Evolutionary conservation across 139 green algal genomes (phyloP), one percentile per base, ranked within the genome.

Genomic region (Marvania coccoides): DNA sequence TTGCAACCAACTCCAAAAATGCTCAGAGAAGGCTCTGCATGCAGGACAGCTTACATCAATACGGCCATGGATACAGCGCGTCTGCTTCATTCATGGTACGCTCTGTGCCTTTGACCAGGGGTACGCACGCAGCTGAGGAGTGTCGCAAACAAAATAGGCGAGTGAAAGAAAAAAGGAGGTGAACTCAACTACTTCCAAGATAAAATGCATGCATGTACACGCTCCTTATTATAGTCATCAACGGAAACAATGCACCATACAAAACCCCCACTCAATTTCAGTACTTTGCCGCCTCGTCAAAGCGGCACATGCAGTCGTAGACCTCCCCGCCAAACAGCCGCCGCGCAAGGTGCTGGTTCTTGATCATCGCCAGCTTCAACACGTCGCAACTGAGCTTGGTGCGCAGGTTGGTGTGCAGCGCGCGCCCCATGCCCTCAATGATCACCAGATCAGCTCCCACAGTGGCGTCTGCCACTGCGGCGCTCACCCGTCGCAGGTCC

Each of bases 311-410:
- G 66, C 88, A 97, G 62, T 98, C 93, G 67, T 96, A 98, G 5
- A 97, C 73, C 2, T 80, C 61, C 8, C 93, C 91, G 2, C 65
- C 61, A 59, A 97, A 95, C 33, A 98, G 77, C 33, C 63, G 76
- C 26, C 82, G 62, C 1, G 93, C 93, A 14, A 98, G 66, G 12
- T 88, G 78, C 64, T 84, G 67, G 15, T 95, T 98, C 73, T 98
- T 98, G 56, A 98, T 93, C 91, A 98, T 97, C 10, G 93, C 91
- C 33, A 99, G 85, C 84, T 98, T 97, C 38, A 99, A 72, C 1
- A 73, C 65, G 67, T 96, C 87, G 65, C 92, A 97, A 31, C 71
- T 84, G 73, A 95, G 87, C 10, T 36, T 55, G 2, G 83, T 75
- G 6, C 65, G 54, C 47, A 88, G 72, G 75, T 96, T 96, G 36